Base-by-base conservation (phyloP, 495 filamentous ascomycete species). In the Penicillium canariense region DNA sequence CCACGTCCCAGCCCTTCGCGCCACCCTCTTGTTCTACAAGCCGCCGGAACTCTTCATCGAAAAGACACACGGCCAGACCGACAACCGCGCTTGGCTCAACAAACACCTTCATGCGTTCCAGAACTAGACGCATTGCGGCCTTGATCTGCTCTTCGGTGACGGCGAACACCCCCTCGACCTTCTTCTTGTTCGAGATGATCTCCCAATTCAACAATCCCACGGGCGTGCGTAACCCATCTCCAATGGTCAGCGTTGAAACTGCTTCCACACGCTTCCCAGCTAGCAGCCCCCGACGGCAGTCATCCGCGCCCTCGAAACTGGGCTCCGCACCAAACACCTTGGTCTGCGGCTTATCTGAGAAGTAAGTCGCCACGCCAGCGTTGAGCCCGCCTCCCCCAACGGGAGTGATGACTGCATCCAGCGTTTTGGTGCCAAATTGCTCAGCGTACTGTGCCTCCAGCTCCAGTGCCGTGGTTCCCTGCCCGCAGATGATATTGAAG, bases 271-370 rank as follows among this genome's bases (percentile, higher is more conserved):
- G 77, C 54, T 74, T 52, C 14, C 83, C 82, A 0, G 77, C 70
- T 52, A 76, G 76, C 28, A 95, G 73, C 0, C 89, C 90, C 1
- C 88, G 73, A 34, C 81, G 77, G 35, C 80, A 84, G 73, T 97
- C 94, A 72, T 97, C 90, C 5, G 85, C 93, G 49, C 88, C 91
- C 59, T 94, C 69, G 69, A 89, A 90, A 28, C 76, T 82, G 0
- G 94, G 94, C 71, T 97, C 94, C 4, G 92, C 87, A n/a, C 93
- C 93, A 72, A 95, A 97, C 38, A 97, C 89, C 7, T 62, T 67
- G 32, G 80, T 86, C 2, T 45, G 12, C 12, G 78, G 72, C 1
- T 86, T 89, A 14, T 83, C 84, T 20, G 81, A 72, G 66, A 88
- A 86, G 53, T 85, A 85, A 3, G 90, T 83, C 22, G 91, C 91